Base-by-base conservation (phyloP, 1,139 yeast species). In the Hansenula sp. region DNA sequence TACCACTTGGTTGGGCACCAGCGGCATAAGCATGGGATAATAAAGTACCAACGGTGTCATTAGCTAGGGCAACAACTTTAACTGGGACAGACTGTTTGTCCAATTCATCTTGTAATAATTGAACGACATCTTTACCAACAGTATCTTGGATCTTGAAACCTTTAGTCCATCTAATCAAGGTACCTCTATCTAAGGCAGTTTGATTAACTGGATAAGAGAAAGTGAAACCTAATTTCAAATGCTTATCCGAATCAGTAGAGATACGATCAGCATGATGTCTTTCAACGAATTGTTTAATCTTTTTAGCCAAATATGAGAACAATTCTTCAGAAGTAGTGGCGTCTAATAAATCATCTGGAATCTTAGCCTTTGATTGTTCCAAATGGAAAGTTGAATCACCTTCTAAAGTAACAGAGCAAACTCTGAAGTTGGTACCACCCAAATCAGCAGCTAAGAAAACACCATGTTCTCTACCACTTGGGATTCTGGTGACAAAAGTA, bases 11-110 rank as follows among this genome's bases (percentile, higher is more conserved):
- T 31, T 71, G 57, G 11, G 74, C 69, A 35, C 61, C 62, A 3
- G 60, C 51, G n/a, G 85, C 72, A 67, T 91, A 91, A 21, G 96
- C 84, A 57, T 96, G 80, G 7, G 96, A 84, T 62, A 91, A 72
- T 50, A 91, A 74, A 5, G 97, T 90, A 35, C 98, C 98, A 16
- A 89, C 96, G 1, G 98, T 91, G 62, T 91, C 98, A 62, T 91
- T 91, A 37, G 96, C 94, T 50, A 91, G 74, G 1, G 98, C 98
- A 15, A 86, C 90, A 34, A 90, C 86, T 37, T 74, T 71, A 19
- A 91, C 94, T 32, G 87, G 86, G 34, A 79, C 69, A 1, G 72
- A 68, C 46, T 77, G 71, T 12, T 58, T 61, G 56, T 86, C 84
- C 45, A 91, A 60, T 48, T 86, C 85, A 9, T 65, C 62, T 66